Base-by-base conservation (phyloP, 495 filamentous ascomycete species). In the Podospora sp. region DNA sequence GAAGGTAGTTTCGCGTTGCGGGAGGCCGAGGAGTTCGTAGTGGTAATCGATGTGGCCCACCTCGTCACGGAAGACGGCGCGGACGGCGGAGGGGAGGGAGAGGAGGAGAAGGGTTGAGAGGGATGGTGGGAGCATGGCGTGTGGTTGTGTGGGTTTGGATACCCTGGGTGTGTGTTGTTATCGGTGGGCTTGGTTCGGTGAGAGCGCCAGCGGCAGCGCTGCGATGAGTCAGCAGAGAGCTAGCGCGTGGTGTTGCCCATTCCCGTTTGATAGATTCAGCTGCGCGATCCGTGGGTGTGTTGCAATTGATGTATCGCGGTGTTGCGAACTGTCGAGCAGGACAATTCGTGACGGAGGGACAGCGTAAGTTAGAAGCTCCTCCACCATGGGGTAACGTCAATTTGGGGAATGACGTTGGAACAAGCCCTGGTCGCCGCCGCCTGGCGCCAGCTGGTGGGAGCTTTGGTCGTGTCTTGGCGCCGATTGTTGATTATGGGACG, bases 21-120 rank as follows among this genome's bases (percentile, higher is more conserved):
- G 93, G 20, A 90, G 76, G 69, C 95, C 95, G 71, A 98, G 81
- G 49, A 98, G 88, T 61, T 91, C 87, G 80, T 94, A 88, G 79
- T 98, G 96, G 83, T 91, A 98, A 80, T 99, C 95, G 76, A 93
- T 86, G 73, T 92, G 87, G 81, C 89, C 92, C 73, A 96, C 93
- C 75, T 98, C 95, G 73, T 99, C 95, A 60, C 85, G 81, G 81
- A 90, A 97, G 68, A 98, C 89, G 71, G 92, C 94, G 68, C 74
- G 68, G 22, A 83, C 78, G 69, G 79, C 67, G 66, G 78, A 72
- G 58, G 81, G 68, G 55, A 75, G 75, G 66, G 79, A 72, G 58
- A 78, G 71, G 62, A 80, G 69, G 53, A 73, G 51, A 24, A 69
- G 62, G 46, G 67, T 49, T 22, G 68, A 69, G n/a, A 69, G 68